Evolutionary conservation across 345 rosid species (phyloP).

Genomic region (Populus tremula): DNA sequence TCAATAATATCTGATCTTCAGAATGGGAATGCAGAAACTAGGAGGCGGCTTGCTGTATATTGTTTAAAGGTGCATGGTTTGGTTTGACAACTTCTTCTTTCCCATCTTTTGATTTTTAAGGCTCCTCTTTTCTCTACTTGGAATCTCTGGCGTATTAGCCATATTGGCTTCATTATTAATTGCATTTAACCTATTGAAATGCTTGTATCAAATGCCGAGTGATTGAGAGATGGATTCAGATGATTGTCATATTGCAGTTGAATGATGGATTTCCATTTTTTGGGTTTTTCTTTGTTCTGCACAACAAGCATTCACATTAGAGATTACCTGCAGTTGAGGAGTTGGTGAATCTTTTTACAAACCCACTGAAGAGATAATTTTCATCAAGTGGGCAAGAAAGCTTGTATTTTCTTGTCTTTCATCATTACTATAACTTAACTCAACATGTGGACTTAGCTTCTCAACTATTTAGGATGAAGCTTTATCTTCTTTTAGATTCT

Average conservation of each 20-base stretch:
- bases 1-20: slow-evolving; percentile 98
- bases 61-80: slow-evolving; percentile 74
- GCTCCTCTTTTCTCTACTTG: neutral
- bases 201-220: neutral
- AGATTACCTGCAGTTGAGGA: too few relatives aligned
- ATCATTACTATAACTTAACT: too few relatives aligned
- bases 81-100: slow-evolving; percentile 11
- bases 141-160: neutral
- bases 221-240: neutral
- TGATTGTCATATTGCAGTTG: neutral
- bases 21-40: slow-evolving; percentile 95
- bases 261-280: too few relatives aligned
- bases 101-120: neutral
- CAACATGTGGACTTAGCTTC: too few relatives aligned
- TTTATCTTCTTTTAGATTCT: too few relatives aligned
- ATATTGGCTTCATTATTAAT: neutral
- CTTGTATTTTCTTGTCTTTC: too few relatives aligned
- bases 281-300: too few relatives aligned
- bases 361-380: too few relatives aligned
- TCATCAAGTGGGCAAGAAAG: too few relatives aligned
- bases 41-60: slow-evolving; percentile 98
- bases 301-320: too few relatives aligned
- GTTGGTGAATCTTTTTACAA: too few relatives aligned
- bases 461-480: too few relatives aligned
- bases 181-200: neutral